A percentile compares a stretch with the other conserved stretches of the same genome.
Evolutionary conservation across 768 basidiomycete genomes (phyloP).

Genomic region (Tremella mesenterica): DNA sequence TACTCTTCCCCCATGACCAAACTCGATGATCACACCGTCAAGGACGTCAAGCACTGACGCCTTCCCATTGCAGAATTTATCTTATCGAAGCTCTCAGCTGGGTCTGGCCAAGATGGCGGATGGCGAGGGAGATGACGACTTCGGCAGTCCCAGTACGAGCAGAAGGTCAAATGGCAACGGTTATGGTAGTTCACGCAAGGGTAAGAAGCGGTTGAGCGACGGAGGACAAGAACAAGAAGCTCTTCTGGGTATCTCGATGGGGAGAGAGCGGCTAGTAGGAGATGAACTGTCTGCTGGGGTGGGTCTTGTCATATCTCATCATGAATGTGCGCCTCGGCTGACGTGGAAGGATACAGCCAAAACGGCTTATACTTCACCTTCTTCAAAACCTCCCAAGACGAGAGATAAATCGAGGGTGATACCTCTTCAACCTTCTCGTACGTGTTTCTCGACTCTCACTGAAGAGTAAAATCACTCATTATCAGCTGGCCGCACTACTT

Average conservation of each 20-base stretch:
- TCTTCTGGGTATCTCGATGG: slow-evolving; percentile 20
- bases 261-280: no score
- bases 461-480: background rate
- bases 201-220: slow-evolving; percentile 35
- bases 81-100: slow-evolving; percentile 17
- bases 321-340: no score
- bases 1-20: background rate
- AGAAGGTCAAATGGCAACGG: background rate
- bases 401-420: slow-evolving; percentile 32
- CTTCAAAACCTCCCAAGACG: slow-evolving; percentile 9
- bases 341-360: no score
- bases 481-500: slow-evolving; percentile 19
- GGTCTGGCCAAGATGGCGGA: background rate
- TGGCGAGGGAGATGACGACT: no score
- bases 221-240: slow-evolving; percentile 20
- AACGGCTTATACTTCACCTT: no score
- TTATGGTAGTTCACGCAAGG: slow-evolving; percentile 1
- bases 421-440: slow-evolving; percentile 22
- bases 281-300: no score
- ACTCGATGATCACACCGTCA: background rate
- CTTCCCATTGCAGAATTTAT: slow-evolving; percentile 24
- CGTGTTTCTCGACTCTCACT: background rate
- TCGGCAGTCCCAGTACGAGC: background rate
- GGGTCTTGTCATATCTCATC: no score
- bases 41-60: slow-evolving; percentile 4